Base-by-base conservation (phyloP, 2,329 filamentous ascomycete genomes). In the Penicillium palitans region DNA sequence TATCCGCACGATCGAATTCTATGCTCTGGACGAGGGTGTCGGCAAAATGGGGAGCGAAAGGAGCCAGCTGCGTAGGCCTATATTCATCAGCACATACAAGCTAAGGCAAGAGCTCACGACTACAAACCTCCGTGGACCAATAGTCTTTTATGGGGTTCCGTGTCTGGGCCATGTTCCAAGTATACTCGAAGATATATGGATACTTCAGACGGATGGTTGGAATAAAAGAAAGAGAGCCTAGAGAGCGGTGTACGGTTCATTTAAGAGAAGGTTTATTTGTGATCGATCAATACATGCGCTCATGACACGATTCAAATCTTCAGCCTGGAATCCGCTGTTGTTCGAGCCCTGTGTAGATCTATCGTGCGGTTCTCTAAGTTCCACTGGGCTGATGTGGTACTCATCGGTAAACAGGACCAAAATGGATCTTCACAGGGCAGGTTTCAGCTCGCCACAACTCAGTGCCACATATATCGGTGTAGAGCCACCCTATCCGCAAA, bases 41-140 rank as follows among this genome's bases (percentile, higher is more conserved):
- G 29, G 48, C 53, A 24, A 57, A 39, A 15, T 53, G 47, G n/a
- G 57, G 53, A 1, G 53, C 42, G 15, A 56, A 57, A 61, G 68
- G 54, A 63, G 17, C 47, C 58, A 7, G 44, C 45, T 19, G 47
- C 56, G 10, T 58, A 58, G 8, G 50, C 37, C 56, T 58, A 51
- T 25, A 17, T 17, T 35, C 3, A 33, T 53, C n/a, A 58, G 49
- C n/a, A 27, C 6, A 56, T n/a, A 21, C 24, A 47, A 10, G 25
- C 19, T 17, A 50, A n/a, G n/a, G 10, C 13, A 19, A 17, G 10
- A 5, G 19, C 29, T 33, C 27, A 24, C 2, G 27, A n/a, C 15
- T 13, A 25, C 39, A 35, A 49, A 58, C 56, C 50, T 58, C 56
- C 6, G 50, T 50, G 21, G 50, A 53, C 56, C 56, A 54, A 27